Evolutionary conservation across 768 basidiomycete species (phyloP).

Genomic region (Lepiota subincarnata): DNA sequence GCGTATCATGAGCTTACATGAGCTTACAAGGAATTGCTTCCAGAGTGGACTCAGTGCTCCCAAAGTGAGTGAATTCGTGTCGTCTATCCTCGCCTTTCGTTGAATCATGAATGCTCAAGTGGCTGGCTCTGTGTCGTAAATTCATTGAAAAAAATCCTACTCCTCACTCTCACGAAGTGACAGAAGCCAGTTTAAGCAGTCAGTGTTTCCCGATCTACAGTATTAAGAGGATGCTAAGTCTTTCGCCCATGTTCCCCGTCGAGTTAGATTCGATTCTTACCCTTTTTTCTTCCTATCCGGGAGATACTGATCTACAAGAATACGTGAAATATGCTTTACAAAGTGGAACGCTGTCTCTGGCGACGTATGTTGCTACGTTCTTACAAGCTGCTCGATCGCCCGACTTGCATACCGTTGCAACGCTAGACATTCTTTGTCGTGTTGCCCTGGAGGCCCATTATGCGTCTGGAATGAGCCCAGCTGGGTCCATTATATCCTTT

Average conservation of each 20-base stretch:
- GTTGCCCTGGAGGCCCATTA: constrained; percentile 63
- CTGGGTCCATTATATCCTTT: constrained; percentile 52
- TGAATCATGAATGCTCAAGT: constrained; percentile 36
- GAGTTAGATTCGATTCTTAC: constrained; percentile 62
- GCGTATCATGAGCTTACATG: constrained; percentile 57
- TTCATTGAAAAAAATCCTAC: constrained; percentile 47
- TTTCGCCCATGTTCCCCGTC: not conserved
- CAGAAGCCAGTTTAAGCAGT: constrained; percentile 32
- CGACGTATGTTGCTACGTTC: constrained; percentile 61
- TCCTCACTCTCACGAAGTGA: constrained; percentile 34
- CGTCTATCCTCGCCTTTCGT: constrained; percentile 1
- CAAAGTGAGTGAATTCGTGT: constrained; percentile 41
- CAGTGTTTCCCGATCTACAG: not conserved
- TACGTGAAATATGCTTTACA: constrained; percentile 62
- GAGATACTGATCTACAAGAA: constrained; percentile 60
- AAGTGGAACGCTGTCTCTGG: constrained; percentile 50
- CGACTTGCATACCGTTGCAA: constrained; percentile 59
- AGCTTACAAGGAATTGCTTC: constrained; percentile 69
- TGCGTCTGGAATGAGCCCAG: constrained; percentile 45
- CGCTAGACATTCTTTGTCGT: constrained; percentile 67
- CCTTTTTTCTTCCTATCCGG: constrained; percentile 65
- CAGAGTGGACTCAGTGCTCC: constrained; percentile 61
- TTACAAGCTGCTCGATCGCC: constrained; percentile 63
- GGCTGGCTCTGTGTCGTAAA: constrained; percentile 62
- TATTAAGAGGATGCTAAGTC: not conserved